Conservation (phyloP, 2,329 filamentous ascomycete genomes). For the Penicillium corylophilum region DNA sequence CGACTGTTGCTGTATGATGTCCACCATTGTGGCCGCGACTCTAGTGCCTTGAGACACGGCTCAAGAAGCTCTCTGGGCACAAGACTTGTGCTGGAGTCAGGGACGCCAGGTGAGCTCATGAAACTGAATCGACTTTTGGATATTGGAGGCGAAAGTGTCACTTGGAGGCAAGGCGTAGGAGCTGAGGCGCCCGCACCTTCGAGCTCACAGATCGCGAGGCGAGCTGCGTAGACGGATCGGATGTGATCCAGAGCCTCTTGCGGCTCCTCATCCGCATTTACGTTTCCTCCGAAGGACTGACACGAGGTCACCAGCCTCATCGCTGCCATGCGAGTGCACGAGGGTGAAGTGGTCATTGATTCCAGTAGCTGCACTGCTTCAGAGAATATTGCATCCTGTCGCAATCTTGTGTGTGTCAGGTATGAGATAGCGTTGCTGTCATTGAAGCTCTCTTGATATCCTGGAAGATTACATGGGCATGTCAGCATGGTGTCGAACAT, state of each 20-base stretch:
- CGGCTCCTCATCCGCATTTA: conserved; percentile 22
- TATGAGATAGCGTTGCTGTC: conserved; percentile 30
- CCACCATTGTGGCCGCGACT: conserved; percentile 59
- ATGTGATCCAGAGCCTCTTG: conserved; percentile 42
- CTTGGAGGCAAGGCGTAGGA: conserved; percentile 52
- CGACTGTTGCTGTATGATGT: conserved; percentile 63
- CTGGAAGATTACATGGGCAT: not conserved
- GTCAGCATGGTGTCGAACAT: not conserved
- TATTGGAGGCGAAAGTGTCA: conserved; percentile 44
- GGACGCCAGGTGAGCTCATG: conserved; percentile 20
- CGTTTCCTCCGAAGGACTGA: conserved; percentile 43
- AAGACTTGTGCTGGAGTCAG: conserved; percentile 13
- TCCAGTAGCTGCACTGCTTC: conserved; percentile 46
- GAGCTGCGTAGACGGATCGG: conserved; percentile 60
- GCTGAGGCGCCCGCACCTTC: conserved; percentile 51
- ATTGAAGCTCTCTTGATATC: conserved; percentile 3
- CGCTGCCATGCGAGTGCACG: conserved; percentile 55
- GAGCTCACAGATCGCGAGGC: conserved; percentile 64
- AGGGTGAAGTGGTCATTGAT: conserved; percentile 47
- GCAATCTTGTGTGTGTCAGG: conserved; percentile 21
- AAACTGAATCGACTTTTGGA: conserved; percentile 26
- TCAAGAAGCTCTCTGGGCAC: conserved; percentile 37
- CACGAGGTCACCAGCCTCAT: conserved; percentile 55
- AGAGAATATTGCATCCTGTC: conserved; percentile 39
- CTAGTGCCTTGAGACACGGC: conserved; percentile 55